phyloP scores from a whole-genome alignment of 768 basidiomycete species.

The Suillus clintonianus region DNA sequence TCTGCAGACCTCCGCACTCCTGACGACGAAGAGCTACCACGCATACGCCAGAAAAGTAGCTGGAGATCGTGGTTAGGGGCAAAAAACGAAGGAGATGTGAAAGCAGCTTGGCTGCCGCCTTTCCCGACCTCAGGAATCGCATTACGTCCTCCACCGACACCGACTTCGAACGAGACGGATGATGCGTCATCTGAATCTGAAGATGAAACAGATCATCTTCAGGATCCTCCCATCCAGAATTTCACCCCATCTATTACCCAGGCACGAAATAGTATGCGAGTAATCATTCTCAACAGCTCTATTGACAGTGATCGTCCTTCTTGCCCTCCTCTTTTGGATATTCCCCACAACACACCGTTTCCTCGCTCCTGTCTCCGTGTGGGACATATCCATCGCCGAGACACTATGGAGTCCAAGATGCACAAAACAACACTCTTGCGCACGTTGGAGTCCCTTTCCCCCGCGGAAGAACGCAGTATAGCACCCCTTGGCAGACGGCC shows the following conservation, averaged over 20 bases:
- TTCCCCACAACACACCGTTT: conserved; percentile 39
- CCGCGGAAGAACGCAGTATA: conserved; percentile 45
- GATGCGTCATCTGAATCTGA: conserved; percentile 41
- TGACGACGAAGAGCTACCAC: conserved; percentile 50
- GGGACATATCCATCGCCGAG: conserved; percentile 35
- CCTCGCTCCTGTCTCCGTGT: conserved; percentile 58
- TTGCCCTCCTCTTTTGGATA: conserved; percentile 52
- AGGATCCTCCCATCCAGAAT: conserved; percentile 17
- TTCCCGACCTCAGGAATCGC: conserved; percentile 19
- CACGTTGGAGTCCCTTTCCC: conserved; percentile 44
- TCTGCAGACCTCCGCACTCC: conserved; percentile 58
- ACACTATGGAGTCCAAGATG: conserved; percentile 45
- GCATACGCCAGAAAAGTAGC: conserved; percentile 42
- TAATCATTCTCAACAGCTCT: conserved; percentile 50
- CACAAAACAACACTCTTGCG: conserved; percentile 54
- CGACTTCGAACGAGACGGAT: conserved; percentile 25
- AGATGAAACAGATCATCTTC: conserved; percentile 29
- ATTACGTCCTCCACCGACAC: conserved; percentile 21
- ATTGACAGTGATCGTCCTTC: conserved; percentile 32
- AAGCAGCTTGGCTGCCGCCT: conserved; percentile 34
- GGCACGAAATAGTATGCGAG: conserved; percentile 41
- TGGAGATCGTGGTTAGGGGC: conserved; percentile 61
- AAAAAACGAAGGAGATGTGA: conserved; percentile 35
- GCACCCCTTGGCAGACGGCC: conserved; percentile 42
- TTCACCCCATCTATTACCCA: conserved; percentile 29